Conservation (phyloP, 441 rosid genomes). For the Rhodomyrtus psidioides region DNA sequence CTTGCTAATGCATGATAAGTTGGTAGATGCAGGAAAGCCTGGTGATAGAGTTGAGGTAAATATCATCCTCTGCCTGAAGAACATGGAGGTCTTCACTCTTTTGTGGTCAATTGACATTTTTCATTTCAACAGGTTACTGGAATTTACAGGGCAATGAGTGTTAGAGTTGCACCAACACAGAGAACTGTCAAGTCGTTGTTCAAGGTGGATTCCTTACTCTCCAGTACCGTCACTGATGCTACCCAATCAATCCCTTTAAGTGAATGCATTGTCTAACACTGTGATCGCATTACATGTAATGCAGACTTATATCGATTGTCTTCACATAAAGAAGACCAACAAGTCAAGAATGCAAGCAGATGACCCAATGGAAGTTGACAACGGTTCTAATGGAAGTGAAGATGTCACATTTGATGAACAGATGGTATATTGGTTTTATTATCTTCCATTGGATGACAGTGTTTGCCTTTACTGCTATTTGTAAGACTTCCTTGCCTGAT, state of each 20-base stretch:
- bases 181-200: constrained; percentile 95
- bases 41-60: constrained; percentile 96
- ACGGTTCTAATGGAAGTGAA: constrained; percentile 39
- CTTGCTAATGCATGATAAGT: constrained; percentile 92
- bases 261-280: neutral
- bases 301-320: constrained; percentile 93
- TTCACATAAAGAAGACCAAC: constrained; percentile 77
- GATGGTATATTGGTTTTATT: constrained; percentile 32
- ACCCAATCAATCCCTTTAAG: neutral
- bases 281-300: neutral
- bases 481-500: neutral
- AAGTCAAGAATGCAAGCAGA: constrained; percentile 73
- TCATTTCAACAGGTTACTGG: constrained; percentile 61
- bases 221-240: neutral
- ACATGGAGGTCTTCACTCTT: neutral
- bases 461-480: neutral
- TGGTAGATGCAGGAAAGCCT: constrained; percentile 91
- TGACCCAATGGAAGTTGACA: constrained; percentile 75
- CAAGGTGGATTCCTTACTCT: constrained; percentile 37
- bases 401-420: constrained; percentile 63
- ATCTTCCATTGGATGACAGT: neutral
- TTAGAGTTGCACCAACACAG: constrained; percentile 73
- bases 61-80: neutral
- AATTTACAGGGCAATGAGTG: constrained; percentile 93
- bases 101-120: neutral